Conservation (phyloP, 345 rosid species). For the Lenwebbia sp. region DNA sequence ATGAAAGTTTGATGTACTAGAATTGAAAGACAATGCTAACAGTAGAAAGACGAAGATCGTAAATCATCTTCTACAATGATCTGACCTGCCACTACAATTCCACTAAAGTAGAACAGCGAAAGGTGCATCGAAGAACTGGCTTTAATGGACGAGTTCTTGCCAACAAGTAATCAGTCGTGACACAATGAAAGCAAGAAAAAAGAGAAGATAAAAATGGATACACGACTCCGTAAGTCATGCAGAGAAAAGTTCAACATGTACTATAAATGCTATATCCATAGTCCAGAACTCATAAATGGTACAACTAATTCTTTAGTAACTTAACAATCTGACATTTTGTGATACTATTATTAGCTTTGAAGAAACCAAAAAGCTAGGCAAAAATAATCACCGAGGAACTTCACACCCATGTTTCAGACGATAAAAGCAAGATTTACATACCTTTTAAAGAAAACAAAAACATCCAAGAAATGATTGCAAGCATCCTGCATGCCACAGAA, state of each 20-base stretch:
- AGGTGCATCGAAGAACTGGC: background rate
- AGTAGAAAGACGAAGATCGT: background rate
- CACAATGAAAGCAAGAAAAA: background rate
- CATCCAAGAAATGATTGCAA: conserved; percentile 44
- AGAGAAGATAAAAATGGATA: background rate
- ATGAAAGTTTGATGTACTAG: background rate
- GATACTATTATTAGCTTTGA: background rate
- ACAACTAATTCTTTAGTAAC: background rate
- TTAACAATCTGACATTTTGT: background rate
- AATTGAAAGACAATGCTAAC: background rate
- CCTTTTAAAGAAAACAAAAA: conserved; percentile 37
- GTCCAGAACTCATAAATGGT: background rate
- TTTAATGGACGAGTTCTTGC: background rate
- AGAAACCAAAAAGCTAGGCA: background rate
- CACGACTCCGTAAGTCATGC: background rate
- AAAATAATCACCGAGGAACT: background rate
- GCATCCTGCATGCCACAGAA: conserved; percentile 43
- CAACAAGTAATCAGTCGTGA: background rate
- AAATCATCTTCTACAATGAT: background rate
- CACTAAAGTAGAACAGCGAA: background rate
- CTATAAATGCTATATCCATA: background rate
- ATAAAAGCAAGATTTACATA: conserved; percentile 4
- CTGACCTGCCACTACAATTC: background rate
- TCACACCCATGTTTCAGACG: background rate
- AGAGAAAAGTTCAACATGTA: background rate